These are phyloP conservation scores for Macrocybe gigantea DNA, from an alignment of 768 basidiomycete species.

Conservation along the genomic window DNA sequence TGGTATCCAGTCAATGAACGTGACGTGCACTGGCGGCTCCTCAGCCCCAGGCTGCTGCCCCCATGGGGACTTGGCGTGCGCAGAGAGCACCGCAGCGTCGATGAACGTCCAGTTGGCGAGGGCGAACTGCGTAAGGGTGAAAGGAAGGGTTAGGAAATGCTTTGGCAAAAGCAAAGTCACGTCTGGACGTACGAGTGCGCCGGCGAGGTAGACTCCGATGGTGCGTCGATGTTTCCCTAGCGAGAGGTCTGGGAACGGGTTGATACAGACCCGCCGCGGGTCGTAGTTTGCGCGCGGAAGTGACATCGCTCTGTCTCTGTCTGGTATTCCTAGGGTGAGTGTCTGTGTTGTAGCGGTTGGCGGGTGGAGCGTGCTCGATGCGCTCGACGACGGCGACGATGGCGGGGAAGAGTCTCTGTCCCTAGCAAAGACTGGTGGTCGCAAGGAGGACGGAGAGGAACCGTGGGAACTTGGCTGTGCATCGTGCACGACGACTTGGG, in stretches of 20 bases:
- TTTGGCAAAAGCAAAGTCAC: conserved; percentile 2
- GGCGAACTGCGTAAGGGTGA: conserved; percentile 59
- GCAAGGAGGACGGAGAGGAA: too few species aligned
- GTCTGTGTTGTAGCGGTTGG: too few species aligned
- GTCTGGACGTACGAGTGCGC: conserved; percentile 69
- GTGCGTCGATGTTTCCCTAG: conserved; percentile 76
- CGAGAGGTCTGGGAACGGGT: conserved; percentile 75
- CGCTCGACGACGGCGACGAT: too few species aligned
- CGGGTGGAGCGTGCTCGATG: too few species aligned
- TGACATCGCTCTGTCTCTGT: conserved; percentile 34
- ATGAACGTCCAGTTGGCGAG: conserved; percentile 94
- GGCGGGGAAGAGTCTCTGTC: too few species aligned
- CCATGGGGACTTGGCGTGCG: conserved; percentile 74
- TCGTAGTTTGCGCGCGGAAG: conserved; percentile 74
- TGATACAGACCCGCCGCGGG: conserved; percentile 81
- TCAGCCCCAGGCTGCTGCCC: conserved; percentile 57
- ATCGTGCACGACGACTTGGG: too few species aligned
- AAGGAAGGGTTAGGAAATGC: neutral
- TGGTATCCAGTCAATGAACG: conserved; percentile 96
- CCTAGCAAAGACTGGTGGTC: too few species aligned
- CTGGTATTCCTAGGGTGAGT: too few species aligned
- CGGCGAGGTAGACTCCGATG: conserved; percentile 86
- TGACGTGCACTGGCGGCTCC: conserved; percentile 53
- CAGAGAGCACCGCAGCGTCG: conserved; percentile 87
- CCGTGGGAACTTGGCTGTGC: too few species aligned